phyloP scores from a whole-genome alignment of 192 early-diverging fungal species.

The Backusella liffmaniae region DNA sequence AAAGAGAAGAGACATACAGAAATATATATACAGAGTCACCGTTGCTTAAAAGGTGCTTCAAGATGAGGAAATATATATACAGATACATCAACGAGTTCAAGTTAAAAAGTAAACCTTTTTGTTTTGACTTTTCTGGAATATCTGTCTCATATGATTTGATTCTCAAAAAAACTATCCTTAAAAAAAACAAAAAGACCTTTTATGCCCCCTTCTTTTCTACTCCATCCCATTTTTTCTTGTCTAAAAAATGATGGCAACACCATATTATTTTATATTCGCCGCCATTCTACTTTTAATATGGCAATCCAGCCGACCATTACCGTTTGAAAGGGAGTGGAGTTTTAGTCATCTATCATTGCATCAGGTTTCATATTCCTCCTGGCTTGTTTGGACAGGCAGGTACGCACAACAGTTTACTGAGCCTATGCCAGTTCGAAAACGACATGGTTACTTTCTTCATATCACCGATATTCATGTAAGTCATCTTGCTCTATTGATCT shows the following conservation, averaged over 20 bases:
- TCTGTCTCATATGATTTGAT: not conserved
- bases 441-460: slow-evolving; percentile 58
- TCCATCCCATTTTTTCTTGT: not conserved
- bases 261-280: not conserved
- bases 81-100: not conserved
- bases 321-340: not conserved
- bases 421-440: not conserved
- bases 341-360: not conserved
- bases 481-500: not conserved
- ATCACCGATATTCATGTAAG: slow-evolving; percentile 67
- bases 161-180: not conserved
- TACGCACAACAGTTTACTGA: not conserved
- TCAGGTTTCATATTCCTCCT: not conserved
- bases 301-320: not conserved
- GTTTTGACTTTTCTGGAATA: too few relatives aligned
- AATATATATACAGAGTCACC: too few relatives aligned
- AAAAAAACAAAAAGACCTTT: not conserved
- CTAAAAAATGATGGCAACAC: not conserved
- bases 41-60: too few relatives aligned
- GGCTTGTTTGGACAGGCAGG: not conserved
- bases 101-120: too few relatives aligned
- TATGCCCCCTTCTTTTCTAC: not conserved
- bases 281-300: not conserved
- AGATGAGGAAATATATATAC: not conserved
- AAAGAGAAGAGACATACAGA: not conserved